Percentiles rank a stretch among this genome's conserved stretches.
Evolutionary conservation across 1,284 basidiomycete species (phyloP).

Genomic region (Anthracocystis panici-leucophaei): DNA sequence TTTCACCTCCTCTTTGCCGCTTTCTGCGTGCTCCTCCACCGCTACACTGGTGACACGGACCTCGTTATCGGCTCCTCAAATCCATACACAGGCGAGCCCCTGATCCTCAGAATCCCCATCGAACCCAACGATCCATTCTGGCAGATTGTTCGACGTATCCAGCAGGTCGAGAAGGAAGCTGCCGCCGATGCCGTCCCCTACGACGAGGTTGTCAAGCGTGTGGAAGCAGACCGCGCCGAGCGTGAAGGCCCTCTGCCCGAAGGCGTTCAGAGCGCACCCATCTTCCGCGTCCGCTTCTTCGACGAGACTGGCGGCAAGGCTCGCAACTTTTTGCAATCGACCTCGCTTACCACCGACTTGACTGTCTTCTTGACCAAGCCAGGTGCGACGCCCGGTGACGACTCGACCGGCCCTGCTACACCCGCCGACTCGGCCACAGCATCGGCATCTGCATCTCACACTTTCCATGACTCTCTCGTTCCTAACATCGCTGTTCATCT

Average conservation of each 20-base stretch:
- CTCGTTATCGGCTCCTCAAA: conserved; percentile 90
- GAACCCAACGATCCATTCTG: conserved; percentile 91
- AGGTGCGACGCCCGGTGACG: conserved; percentile 50
- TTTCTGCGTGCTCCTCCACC: conserved; percentile 89
- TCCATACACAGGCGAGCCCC: conserved; percentile 78
- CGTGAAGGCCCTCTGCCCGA: conserved; percentile 49
- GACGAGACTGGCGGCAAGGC: conserved; percentile 82
- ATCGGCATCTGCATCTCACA: conserved; percentile 25
- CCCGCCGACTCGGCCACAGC: conserved; percentile 20
- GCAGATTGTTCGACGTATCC: conserved; percentile 87
- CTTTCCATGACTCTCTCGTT: conserved; percentile 71
- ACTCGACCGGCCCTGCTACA: conserved; percentile 9
- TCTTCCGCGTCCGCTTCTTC: conserved; percentile 96
- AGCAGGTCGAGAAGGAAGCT: conserved; percentile 85
- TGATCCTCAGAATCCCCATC: conserved; percentile 86
- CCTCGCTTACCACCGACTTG: conserved; percentile 86
- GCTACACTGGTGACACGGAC: conserved; percentile 96
- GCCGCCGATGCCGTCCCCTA: conserved; percentile 86
- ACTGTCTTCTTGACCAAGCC: conserved; percentile 76
- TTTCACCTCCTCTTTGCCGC: conserved; percentile 92
- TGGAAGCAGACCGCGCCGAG: conserved; percentile 56
- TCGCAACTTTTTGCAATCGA: conserved; percentile 69
- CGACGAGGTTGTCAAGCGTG: conserved; percentile 79
- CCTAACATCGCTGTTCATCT: conserved; percentile 80
- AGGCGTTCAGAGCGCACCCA: conserved; percentile 62